Evolutionary conservation across 345 rosid genomes (phyloP).

Genomic region (Psidium friedrichsthalianum): DNA sequence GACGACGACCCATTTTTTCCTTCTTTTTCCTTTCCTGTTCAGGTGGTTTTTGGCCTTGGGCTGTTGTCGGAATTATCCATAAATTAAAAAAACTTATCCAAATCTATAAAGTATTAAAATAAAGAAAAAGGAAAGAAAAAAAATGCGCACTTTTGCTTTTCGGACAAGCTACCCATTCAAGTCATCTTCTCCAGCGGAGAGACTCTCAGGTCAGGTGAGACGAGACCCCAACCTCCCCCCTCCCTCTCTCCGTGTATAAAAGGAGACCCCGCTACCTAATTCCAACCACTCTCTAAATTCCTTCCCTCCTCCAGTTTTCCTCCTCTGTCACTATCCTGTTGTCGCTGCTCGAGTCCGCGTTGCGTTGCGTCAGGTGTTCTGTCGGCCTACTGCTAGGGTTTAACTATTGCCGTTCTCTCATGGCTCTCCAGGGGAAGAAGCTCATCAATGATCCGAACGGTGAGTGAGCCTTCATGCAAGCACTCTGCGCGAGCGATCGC

Average conservation of each 20-base stretch:
- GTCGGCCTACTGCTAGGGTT: conserved; percentile 2
- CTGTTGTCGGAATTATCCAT: neutral
- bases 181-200: neutral
- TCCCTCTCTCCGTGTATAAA: neutral
- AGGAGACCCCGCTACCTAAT: conserved; percentile 3
- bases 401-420: conserved; percentile 5
- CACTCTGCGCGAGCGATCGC: neutral
- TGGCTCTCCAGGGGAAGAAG: conserved; percentile 82
- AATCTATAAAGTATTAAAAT: neutral
- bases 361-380: neutral
- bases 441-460: conserved; percentile 84
- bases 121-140: neutral
- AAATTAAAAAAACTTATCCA: neutral
- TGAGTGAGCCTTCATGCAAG: conserved; percentile 2
- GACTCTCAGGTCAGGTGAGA: neutral
- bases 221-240: neutral
- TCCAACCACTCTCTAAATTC: neutral
- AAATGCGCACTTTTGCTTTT: neutral
- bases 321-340: neutral
- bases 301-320: neutral
- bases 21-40: neutral
- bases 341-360: neutral
- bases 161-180: conserved; percentile 2
- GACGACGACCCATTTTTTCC: neutral
- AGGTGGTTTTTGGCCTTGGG: neutral